Evolutionary conservation across 2,329 filamentous ascomycete species (phyloP).

Genomic region (Botryotinia narcissicola): DNA sequence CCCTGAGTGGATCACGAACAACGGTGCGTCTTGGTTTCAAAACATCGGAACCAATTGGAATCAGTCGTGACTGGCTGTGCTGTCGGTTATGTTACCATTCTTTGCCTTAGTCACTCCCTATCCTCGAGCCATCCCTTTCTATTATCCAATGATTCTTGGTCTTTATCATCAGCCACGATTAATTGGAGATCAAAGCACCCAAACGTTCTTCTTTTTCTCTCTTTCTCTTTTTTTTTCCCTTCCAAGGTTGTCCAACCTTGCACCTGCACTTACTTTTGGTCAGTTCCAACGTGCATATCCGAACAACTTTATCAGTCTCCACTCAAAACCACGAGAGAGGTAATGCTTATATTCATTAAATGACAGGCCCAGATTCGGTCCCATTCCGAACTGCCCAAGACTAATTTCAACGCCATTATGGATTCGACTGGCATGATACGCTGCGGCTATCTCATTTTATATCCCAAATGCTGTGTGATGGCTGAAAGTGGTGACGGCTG

Average conservation of each 20-base stretch:
- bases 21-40: background rate
- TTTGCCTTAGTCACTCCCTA: background rate
- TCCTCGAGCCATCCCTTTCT: background rate
- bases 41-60: background rate
- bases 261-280: background rate
- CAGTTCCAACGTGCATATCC: background rate
- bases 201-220: background rate
- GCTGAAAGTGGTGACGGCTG: background rate
- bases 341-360: conserved; percentile 11
- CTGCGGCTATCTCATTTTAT: conserved; percentile 10
- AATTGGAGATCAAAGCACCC: background rate
- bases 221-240: background rate
- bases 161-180: background rate
- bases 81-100: background rate
- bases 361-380: conserved; percentile 9
- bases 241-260: background rate
- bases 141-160: background rate
- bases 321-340: background rate
- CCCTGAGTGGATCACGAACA: conserved; percentile 8
- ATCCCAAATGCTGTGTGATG: background rate
- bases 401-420: background rate
- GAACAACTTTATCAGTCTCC: background rate
- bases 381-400: conserved; percentile 2
- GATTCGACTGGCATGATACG: background rate
- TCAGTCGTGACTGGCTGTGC: background rate